Conservation (phyloP, 495 filamentous ascomycete genomes). For the Ascobolus immersus region DNA sequence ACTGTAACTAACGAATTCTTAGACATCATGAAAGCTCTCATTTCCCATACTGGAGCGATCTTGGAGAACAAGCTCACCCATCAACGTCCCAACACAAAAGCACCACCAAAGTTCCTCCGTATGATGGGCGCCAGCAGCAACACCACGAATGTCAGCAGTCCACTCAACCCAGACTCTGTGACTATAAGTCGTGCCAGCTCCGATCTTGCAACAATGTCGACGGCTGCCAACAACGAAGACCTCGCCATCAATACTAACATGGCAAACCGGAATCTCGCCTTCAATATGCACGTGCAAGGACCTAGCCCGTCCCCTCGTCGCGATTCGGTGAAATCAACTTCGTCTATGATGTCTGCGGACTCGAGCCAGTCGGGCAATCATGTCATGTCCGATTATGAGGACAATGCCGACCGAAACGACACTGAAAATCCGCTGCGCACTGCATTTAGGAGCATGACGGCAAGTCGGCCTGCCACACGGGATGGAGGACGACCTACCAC, state of each 20-base stretch:
- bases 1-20: not conserved
- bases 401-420: too few relatives aligned
- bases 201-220: slow-evolving; percentile 1
- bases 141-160: slow-evolving; percentile 17
- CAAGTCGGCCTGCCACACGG: too few relatives aligned
- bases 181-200: slow-evolving; percentile 1
- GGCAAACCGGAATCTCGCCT: too few relatives aligned
- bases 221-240: slow-evolving; percentile 4
- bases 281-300: too few relatives aligned
- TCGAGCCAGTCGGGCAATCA: too few relatives aligned
- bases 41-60: slow-evolving; percentile 87
- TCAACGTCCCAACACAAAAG: slow-evolving; percentile 51
- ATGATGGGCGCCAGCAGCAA: slow-evolving; percentile 51
- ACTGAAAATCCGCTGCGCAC: too few relatives aligned
- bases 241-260: slow-evolving; percentile 1
- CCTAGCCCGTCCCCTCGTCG: not conserved
- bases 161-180: slow-evolving; percentile 6
- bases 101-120: slow-evolving; percentile 50
- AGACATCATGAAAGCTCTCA: slow-evolving; percentile 75
- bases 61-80: slow-evolving; percentile 90
- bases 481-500: too few relatives aligned
- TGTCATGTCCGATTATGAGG: too few relatives aligned
- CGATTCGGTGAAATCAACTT: slow-evolving; percentile 3
- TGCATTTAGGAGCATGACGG: too few relatives aligned
- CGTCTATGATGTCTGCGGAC: slow-evolving; percentile 12